These are phyloP conservation scores for Fraxinus albicans DNA, from an alignment of 305 asterid species.

Conservation along the genomic window DNA sequence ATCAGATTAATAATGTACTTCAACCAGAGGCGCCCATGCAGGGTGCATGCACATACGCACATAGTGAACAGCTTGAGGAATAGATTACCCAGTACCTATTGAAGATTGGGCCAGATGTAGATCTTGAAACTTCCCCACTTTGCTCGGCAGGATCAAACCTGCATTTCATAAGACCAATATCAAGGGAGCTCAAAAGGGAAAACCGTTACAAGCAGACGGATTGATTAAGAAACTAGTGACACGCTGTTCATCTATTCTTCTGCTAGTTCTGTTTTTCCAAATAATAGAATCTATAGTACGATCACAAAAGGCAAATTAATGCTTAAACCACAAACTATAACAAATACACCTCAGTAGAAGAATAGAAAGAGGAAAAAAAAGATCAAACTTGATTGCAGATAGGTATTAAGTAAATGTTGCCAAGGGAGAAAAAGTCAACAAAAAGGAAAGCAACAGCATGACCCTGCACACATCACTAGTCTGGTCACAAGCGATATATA, in stretches of 20 bases:
- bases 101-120: slow-evolving; percentile 56
- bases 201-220: not conserved
- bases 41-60: not conserved
- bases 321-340: not conserved
- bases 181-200: slow-evolving; percentile 15
- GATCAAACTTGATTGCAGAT: not conserved
- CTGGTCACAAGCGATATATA: not conserved
- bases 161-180: slow-evolving; percentile 25
- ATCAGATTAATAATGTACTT: not conserved
- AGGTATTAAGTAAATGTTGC: not conserved
- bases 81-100: slow-evolving; percentile 49
- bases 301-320: not conserved
- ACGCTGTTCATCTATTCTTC: not conserved
- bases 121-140: slow-evolving; percentile 83
- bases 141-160: slow-evolving; percentile 92
- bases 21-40: not conserved
- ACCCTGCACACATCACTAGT: not conserved
- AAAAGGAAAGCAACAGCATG: not conserved
- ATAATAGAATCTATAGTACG: not conserved
- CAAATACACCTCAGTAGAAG: not conserved
- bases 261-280: not conserved
- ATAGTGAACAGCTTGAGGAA: not conserved
- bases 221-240: not conserved
- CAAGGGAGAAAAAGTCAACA: not conserved
- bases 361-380: not conserved